phyloP scores from a whole-genome alignment of 257 asterid species.

The Vinca minor region DNA sequence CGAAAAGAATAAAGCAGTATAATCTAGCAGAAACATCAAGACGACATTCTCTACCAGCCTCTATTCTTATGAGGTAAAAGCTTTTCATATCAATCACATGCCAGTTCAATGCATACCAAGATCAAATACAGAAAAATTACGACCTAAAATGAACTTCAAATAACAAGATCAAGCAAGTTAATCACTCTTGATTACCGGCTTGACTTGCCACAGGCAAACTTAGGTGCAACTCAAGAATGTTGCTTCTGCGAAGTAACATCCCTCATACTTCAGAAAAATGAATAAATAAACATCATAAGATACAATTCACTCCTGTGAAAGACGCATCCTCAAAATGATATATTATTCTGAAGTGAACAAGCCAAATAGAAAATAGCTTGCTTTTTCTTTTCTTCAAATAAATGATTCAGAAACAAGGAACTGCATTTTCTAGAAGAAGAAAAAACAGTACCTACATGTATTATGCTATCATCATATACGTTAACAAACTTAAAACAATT shows the following conservation, averaged over 20 bases:
- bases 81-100: neutral
- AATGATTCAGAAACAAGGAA: neutral
- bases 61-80: neutral
- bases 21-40: too few species aligned
- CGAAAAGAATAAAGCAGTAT: too few species aligned
- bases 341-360: neutral
- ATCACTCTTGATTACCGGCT: neutral
- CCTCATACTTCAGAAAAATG: neutral
- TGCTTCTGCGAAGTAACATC: too few species aligned
- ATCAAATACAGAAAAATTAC: neutral
- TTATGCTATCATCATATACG: neutral
- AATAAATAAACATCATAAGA: neutral
- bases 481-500: neutral
- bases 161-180: neutral
- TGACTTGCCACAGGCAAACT: neutral
- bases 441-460: neutral
- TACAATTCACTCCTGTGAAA: too few species aligned
- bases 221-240: too few species aligned
- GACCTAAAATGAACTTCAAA: neutral
- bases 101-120: neutral
- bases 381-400: too few species aligned
- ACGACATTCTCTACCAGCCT: constrained; percentile 2
- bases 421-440: neutral
- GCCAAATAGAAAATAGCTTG: neutral
- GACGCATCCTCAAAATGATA: too few species aligned